Percentiles rank a stretch among this genome's conserved stretches.
phyloP scores from a whole-genome alignment of 73 alveolate species.

The Paramecium sexaurelia region DNA sequence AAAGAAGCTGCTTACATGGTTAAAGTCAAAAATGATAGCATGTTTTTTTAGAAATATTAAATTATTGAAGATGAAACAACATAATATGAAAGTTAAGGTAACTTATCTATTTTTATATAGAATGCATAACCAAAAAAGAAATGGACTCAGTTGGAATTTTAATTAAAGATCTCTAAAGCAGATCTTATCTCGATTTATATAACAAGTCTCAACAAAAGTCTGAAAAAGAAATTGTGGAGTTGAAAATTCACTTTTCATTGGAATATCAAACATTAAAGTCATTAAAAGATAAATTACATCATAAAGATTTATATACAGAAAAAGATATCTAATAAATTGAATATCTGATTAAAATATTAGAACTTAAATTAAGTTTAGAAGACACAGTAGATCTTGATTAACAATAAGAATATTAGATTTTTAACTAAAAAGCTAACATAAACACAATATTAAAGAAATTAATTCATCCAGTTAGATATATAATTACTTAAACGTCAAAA shows the following conservation, averaged over 20 bases:
- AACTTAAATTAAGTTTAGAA: background rate
- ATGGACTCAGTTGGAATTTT: conserved; percentile 12
- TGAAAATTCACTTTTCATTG: background rate
- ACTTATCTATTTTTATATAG: background rate
- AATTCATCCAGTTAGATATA: background rate
- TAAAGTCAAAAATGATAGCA: background rate
- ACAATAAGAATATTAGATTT: background rate
- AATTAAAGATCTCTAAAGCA: background rate
- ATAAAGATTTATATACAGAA: background rate
- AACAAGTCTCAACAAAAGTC: background rate
- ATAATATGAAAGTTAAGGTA: conserved; percentile 18
- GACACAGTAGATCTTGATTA: background rate
- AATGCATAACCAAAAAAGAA: background rate
- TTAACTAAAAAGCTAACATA: background rate
- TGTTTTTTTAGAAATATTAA: background rate
- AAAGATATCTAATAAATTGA: background rate
- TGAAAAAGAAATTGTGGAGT: background rate
- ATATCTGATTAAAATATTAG: background rate
- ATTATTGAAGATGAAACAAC: background rate
- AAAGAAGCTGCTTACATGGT: conserved; percentile 14
- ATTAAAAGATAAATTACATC: conserved; percentile 1
- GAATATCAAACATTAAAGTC: background rate
- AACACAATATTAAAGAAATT: background rate
- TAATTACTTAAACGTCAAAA: background rate
- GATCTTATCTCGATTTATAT: conserved; percentile 5